Base-by-base conservation (phyloP, 1,284 basidiomycete genomes). In the Amylostereum chailletii region DNA sequence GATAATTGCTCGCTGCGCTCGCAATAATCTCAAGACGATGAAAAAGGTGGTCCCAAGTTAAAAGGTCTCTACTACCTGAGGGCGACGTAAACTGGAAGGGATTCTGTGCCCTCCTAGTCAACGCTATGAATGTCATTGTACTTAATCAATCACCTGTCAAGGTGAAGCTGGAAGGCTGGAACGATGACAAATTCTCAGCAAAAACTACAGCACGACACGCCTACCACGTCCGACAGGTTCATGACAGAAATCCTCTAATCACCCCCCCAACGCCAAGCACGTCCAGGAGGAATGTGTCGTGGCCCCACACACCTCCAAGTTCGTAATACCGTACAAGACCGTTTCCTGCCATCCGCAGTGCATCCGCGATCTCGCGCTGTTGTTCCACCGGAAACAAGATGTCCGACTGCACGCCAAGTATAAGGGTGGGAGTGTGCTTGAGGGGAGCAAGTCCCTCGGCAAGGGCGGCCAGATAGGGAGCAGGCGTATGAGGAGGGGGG, bases 371-470 rank as follows among this genome's bases (percentile, higher is more conserved):
- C 68, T 99, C 95, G 32, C 95, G 75, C 67, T 99, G 96, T 68
- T 99, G 95, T 62, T 98, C 94, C 4, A 98, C 91, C 0, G 94
- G 92, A 69, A 99, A 98, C 29, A 99, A 71, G 39, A 98, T 94
- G 61, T 99, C 95, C 60, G 86, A 90, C 70, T 99, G 95, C 4
- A 97, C 95, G 19, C 96, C 96, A 8, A 99, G 76, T 1, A 99
- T 78, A 31, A 99, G 76, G 1, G 79, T 81, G 0, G 96, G 94
- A 34, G 84, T 95, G 51, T 86, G 71, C 9, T 72, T 67, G 1
- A 99, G 77, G 2, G 90, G 85, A 34, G 71, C 61, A 47, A 99
- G 77, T 31, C 95, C 96, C n/a, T 76, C 73, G 1, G 91, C 86
- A 6, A 99, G 79, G 31, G 83, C 83, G 6, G 83, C 73, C 8